phyloP scores from a whole-genome alignment of 495 filamentous ascomycete species.

The Penicillium angulare region DNA sequence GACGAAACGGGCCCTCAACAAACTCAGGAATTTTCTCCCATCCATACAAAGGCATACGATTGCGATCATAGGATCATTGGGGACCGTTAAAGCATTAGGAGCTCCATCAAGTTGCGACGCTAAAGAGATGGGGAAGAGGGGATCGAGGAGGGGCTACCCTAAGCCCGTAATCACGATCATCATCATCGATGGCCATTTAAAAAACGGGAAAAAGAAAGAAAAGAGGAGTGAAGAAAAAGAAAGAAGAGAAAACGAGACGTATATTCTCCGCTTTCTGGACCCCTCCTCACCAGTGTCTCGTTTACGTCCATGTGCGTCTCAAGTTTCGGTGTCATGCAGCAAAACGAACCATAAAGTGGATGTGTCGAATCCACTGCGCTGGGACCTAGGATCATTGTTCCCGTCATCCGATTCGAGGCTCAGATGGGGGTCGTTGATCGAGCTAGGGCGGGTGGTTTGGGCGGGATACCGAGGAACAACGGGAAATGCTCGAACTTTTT shows the following conservation, averaged over 20 bases:
- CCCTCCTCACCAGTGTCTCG: constrained; percentile 3
- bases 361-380: constrained; percentile 14
- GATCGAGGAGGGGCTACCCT: too few relatives aligned
- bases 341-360: constrained; percentile 7
- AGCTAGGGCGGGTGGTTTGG: neutral
- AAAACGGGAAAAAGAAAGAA: too few relatives aligned
- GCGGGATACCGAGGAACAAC: neutral
- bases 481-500: too few relatives aligned
- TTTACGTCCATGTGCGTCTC: constrained; percentile 24
- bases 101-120: too few relatives aligned
- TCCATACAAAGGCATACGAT: too few relatives aligned
- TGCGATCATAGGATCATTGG: too few relatives aligned
- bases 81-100: too few relatives aligned
- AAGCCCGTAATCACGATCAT: too few relatives aligned
- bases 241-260: neutral
- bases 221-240: neutral
- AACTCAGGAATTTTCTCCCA: too few relatives aligned
- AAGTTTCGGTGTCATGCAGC: constrained; percentile 8
- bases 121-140: too few relatives aligned
- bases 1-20: too few relatives aligned
- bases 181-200: too few relatives aligned
- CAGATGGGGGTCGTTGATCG: constrained; percentile 4
- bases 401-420: constrained; percentile 19
- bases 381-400: neutral
- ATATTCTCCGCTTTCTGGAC: neutral